Base-by-base conservation (phyloP, 768 basidiomycete species). In the Phlebiopsis flavidoalba region DNA sequence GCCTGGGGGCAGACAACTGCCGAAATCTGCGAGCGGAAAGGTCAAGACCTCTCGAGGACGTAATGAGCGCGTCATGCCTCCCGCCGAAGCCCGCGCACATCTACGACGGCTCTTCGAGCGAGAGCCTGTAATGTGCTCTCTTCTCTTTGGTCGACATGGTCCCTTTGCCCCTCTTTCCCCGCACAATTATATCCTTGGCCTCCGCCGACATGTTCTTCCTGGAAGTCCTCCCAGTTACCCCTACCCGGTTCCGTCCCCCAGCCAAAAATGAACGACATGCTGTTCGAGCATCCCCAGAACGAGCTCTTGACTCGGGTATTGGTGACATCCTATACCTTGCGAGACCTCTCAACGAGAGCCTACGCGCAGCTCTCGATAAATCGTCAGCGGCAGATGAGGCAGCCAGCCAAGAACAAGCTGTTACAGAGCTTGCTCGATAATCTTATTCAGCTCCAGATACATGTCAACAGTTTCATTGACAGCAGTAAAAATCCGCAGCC, bases 191-290 rank as follows among this genome's bases (percentile, higher is more conserved):
- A 8, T 85, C 85, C 7, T 73, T 83, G 33, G 89, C 89, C 8
- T 88, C 86, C 33, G 89, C 95, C 48, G 97, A 98, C 71, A 94
- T 98, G 84, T 98, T 98, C 75, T 99, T 99, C 80, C 79, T 98
- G 78, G 91, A 95, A 36, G 93, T 91, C 56, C 73, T 99, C 21
- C 86, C 93, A 33, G 91, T 98, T 19, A 83, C 95, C 15, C 97
- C 97, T 15, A 96, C 93, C 7, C 91, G 96, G 37, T 99, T 98
- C 80, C 87, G 97, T 50, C 97, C 97, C 3, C 91, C 97, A 2
- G 83, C 93, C 2, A 31, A 89, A 87, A 69, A 83, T 98, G 87
- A 92, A 87, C 57, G 97, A 95, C 58, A 88, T 86, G 48, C 79
- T 97, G 0, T 98, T 98, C 73, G 97, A 99, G 70, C 95, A 98